phyloP scores from a whole-genome alignment of 1,139 yeast species.

The Candida mesenterica region DNA sequence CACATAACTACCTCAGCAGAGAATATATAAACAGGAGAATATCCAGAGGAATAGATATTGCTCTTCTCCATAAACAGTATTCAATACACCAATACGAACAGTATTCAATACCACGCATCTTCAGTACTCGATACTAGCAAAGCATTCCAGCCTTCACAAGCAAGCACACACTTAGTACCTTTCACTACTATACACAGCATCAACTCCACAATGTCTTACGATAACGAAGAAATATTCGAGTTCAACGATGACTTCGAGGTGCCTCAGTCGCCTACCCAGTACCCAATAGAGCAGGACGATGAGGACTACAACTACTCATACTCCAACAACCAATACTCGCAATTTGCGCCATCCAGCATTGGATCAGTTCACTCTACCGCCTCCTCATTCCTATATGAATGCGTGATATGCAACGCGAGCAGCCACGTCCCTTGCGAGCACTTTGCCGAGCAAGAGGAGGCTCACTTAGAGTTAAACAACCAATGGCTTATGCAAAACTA shows the following conservation, averaged over 20 bases:
- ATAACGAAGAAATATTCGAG: slow-evolving; percentile 18
- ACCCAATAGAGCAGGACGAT: slow-evolving; percentile 13
- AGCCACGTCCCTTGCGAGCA: slow-evolving; percentile 17
- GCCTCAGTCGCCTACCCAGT: slow-evolving; percentile 16
- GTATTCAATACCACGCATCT: too few relatives aligned
- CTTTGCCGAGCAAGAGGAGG: slow-evolving; percentile 9
- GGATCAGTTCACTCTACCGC: slow-evolving; percentile 7
- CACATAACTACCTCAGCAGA: background rate
- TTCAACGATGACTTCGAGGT: slow-evolving; percentile 16
- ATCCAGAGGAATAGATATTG: background rate
- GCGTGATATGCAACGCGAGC: slow-evolving; percentile 20
- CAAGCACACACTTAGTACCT: too few relatives aligned
- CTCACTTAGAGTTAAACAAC: slow-evolving; percentile 16
- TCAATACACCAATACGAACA: background rate
- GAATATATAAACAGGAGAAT: background rate
- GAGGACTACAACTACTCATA: slow-evolving; percentile 11
- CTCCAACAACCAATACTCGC: slow-evolving; percentile 4
- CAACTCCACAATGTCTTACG: background rate
- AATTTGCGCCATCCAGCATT: slow-evolving; percentile 8
- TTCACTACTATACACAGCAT: background rate
- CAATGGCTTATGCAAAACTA: slow-evolving; percentile 20
- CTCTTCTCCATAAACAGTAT: background rate
- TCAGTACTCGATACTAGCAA: too few relatives aligned
- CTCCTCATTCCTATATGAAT: slow-evolving; percentile 18
- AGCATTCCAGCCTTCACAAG: background rate